Evolutionary conservation across 2,329 filamentous ascomycete species (phyloP).

Genomic region (Rutstroemia sp.): DNA sequence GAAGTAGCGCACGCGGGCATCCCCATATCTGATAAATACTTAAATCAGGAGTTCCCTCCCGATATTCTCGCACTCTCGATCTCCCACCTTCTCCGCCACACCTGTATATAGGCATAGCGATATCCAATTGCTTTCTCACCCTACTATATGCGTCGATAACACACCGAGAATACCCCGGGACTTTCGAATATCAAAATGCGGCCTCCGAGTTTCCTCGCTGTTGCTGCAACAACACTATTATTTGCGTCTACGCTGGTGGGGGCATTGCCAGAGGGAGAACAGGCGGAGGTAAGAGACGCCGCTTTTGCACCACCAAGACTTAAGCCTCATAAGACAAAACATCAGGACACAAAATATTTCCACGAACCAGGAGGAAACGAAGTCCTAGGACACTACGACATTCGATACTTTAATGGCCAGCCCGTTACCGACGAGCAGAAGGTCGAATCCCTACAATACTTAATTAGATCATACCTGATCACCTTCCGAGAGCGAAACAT

Average conservation of each 20-base stretch:
- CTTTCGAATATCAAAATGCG: constrained; percentile 1
- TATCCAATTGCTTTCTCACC: too few relatives aligned
- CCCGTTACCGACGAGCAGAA: constrained; percentile 59
- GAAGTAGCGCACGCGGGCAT: constrained; percentile 5
- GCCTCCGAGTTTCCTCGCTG: neutral
- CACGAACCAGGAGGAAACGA: constrained; percentile 52
- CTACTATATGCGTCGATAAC: too few relatives aligned
- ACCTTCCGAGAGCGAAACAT: constrained; percentile 56
- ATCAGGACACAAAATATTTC: constrained; percentile 23
- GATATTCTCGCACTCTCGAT: too few relatives aligned
- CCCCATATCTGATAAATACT: too few relatives aligned
- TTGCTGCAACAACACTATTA: neutral
- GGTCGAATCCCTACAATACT: constrained; percentile 56
- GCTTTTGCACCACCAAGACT: neutral
- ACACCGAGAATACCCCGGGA: too few relatives aligned
- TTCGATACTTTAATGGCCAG: constrained; percentile 56
- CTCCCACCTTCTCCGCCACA: too few relatives aligned
- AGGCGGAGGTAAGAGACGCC: neutral
- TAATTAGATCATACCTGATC: constrained; percentile 67
- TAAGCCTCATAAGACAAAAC: neutral
- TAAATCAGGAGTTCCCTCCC: too few relatives aligned
- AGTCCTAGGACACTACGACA: constrained; percentile 65
- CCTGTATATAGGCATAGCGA: too few relatives aligned
- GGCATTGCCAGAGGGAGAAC: neutral
- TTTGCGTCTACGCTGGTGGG: neutral